A percentile compares a stretch with the other conserved stretches of the same genome.
Evolutionary conservation across 192 early-diverging fungal species (phyloP).

Genomic region (Linnemannia zychae): DNA sequence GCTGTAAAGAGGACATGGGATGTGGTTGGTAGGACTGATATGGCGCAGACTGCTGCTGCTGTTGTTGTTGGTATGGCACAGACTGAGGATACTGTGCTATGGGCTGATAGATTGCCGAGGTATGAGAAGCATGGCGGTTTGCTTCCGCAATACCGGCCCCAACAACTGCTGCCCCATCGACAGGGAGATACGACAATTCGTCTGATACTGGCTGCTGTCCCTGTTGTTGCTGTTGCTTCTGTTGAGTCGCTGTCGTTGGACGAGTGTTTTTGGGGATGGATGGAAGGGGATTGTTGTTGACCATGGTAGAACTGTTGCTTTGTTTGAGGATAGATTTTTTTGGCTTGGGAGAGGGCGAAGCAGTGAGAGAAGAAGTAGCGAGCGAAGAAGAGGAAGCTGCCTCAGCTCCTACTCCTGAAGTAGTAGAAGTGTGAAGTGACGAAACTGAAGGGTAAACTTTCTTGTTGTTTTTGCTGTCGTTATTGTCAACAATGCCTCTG

Average conservation of each 20-base stretch:
- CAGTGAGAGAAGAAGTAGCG: conserved; percentile 1
- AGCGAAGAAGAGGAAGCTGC: conserved; percentile 6
- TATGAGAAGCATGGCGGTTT: neutral
- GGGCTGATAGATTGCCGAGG: neutral
- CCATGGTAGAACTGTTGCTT: neutral
- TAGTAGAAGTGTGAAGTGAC: neutral
- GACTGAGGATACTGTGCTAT: neutral
- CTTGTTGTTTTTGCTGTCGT: neutral
- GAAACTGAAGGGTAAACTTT: neutral
- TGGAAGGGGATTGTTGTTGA: neutral
- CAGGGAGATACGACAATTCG: neutral
- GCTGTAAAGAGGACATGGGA: neutral
- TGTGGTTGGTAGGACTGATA: neutral
- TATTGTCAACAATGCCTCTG: neutral
- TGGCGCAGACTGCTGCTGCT: neutral
- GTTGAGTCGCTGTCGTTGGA: neutral
- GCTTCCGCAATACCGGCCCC: neutral
- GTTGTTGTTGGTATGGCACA: conserved; percentile 7
- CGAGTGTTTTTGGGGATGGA: neutral
- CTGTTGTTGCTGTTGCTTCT: conserved; percentile 7
- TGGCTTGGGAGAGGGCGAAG: neutral
- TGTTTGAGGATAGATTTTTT: conserved; percentile 28
- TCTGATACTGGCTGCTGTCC: neutral
- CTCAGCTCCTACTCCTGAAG: neutral
- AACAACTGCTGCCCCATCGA: neutral